Percentiles rank a stretch among this genome's conserved stretches.
These are phyloP conservation scores for Crithidia brevicula DNA, from an alignment of 208 protist genomes.

Conservation along the genomic window DNA sequence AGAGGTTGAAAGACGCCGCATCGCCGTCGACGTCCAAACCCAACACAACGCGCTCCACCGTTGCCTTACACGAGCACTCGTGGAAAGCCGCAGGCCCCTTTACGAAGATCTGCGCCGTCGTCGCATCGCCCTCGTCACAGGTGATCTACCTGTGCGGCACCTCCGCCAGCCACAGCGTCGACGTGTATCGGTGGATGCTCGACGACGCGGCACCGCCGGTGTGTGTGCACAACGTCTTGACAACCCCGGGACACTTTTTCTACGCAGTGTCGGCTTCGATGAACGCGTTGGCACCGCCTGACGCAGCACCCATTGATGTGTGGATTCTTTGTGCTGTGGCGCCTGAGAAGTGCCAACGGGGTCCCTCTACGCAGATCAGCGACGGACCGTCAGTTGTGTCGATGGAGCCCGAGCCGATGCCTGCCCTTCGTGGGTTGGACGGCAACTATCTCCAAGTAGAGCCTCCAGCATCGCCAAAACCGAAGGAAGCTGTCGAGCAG, in stretches of 20 bases:
- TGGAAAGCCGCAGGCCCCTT: constrained; percentile 31
- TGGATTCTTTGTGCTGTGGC: constrained; percentile 30
- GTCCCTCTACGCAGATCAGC: too few species aligned
- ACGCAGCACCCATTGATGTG: background rate
- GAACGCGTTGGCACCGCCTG: background rate
- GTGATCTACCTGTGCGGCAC: constrained; percentile 20
- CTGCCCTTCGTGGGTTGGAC: constrained; percentile 17
- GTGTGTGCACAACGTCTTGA: constrained; percentile 33
- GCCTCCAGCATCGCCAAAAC: background rate
- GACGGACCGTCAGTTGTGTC: too few species aligned
- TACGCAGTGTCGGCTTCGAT: constrained; percentile 13
- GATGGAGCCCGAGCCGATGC: background rate
- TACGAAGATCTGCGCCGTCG: constrained; percentile 7
- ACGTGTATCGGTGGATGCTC: constrained; percentile 28
- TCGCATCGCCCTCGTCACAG: background rate
- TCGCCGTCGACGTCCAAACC: too few species aligned
- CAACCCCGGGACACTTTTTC: constrained; percentile 17
- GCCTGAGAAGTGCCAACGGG: too few species aligned
- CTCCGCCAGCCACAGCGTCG: constrained; percentile 13
- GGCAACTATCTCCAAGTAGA: constrained; percentile 18
- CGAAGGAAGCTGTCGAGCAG: background rate
- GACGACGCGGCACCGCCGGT: background rate
- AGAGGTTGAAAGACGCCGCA: too few species aligned
- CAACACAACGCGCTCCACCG: background rate
- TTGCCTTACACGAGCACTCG: constrained; percentile 4